phyloP scores from a whole-genome alignment of 768 basidiomycete genomes.

The Exidia glandulosa region DNA sequence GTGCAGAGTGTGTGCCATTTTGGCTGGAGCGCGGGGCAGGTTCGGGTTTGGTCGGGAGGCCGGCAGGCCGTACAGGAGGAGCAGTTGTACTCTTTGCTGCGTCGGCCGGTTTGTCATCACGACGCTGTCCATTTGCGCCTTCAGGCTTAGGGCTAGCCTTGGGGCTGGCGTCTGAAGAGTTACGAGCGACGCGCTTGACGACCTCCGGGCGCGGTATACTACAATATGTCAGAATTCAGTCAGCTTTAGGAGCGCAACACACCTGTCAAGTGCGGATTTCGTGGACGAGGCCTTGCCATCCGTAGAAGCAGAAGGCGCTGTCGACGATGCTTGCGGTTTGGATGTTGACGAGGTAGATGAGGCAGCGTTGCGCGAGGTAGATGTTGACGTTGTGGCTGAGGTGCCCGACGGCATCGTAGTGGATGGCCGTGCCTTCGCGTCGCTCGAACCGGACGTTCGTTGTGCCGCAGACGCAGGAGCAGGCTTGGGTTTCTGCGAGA shows the following conservation, averaged over 20 bases:
- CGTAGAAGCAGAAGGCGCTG: too few relatives aligned
- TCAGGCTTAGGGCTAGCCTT: neutral
- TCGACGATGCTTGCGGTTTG: too few relatives aligned
- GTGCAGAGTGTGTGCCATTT: neutral
- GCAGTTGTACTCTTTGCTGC: neutral
- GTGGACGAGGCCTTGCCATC: too few relatives aligned
- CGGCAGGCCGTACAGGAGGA: neutral
- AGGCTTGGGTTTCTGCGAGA: too few relatives aligned
- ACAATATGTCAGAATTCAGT: constrained; percentile 5
- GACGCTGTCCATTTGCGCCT: neutral
- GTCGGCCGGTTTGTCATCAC: constrained; percentile 21
- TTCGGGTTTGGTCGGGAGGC: neutral
- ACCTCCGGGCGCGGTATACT: constrained; percentile 76
- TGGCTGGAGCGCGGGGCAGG: neutral
- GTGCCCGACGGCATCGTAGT: too few relatives aligned
- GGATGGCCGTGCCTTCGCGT: too few relatives aligned
- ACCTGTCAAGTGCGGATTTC: neutral
- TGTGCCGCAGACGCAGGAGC: too few relatives aligned
- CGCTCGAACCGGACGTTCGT: too few relatives aligned
- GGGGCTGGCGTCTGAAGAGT: neutral
- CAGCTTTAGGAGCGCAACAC: neutral
- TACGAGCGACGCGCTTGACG: constrained; percentile 42
- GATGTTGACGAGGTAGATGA: too few relatives aligned
- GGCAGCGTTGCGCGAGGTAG: too few relatives aligned
- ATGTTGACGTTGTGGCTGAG: too few relatives aligned